Evolutionary conservation across 208 protist species (phyloP).

Genomic region (Herpetomonas tarakana): DNA sequence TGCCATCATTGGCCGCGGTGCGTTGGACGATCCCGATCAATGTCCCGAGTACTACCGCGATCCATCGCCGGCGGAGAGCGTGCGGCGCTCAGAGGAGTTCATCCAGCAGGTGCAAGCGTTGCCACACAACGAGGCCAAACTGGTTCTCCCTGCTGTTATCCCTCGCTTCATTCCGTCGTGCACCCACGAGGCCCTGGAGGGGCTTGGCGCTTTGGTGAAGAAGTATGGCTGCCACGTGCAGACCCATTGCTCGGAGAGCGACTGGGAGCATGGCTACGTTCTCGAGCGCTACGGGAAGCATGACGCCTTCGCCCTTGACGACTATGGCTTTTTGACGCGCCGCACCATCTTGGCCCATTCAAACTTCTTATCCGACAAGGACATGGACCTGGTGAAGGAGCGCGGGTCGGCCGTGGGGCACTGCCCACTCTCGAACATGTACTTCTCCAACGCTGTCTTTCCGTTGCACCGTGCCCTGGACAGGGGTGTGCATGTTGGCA

Average conservation of each 20-base stretch:
- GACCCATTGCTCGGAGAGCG: slow-evolving; percentile 76
- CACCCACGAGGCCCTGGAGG: slow-evolving; percentile 69
- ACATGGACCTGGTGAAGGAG: slow-evolving; percentile 67
- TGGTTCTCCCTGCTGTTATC: slow-evolving; percentile 85
- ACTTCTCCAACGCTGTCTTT: slow-evolving; percentile 79
- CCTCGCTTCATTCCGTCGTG: slow-evolving; percentile 95
- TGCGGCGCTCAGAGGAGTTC: slow-evolving; percentile 67
- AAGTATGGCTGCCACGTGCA: slow-evolving; percentile 77
- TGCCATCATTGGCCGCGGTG: slow-evolving; percentile 88
- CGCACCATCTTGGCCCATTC: slow-evolving; percentile 88
- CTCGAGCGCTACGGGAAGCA: slow-evolving; percentile 76
- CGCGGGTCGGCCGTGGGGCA: slow-evolving; percentile 75
- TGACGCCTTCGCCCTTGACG: slow-evolving; percentile 85
- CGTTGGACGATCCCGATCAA: slow-evolving; percentile 84
- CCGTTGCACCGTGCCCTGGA: slow-evolving; percentile 58
- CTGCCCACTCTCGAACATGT: slow-evolving; percentile 94
- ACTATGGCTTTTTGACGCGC: slow-evolving; percentile 75
- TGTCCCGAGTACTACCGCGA: slow-evolving; percentile 91
- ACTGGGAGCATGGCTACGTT: slow-evolving; percentile 92
- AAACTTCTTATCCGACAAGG: slow-evolving; percentile 79
- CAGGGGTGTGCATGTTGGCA: slow-evolving; percentile 75
- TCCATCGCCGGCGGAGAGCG: slow-evolving; percentile 45
- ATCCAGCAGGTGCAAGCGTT: slow-evolving; percentile 48
- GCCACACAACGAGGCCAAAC: slow-evolving; percentile 33
- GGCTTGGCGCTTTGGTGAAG: slow-evolving; percentile 65